Evolutionary conservation across 768 basidiomycete species (phyloP).

Genomic region (Boletus patriciae): DNA sequence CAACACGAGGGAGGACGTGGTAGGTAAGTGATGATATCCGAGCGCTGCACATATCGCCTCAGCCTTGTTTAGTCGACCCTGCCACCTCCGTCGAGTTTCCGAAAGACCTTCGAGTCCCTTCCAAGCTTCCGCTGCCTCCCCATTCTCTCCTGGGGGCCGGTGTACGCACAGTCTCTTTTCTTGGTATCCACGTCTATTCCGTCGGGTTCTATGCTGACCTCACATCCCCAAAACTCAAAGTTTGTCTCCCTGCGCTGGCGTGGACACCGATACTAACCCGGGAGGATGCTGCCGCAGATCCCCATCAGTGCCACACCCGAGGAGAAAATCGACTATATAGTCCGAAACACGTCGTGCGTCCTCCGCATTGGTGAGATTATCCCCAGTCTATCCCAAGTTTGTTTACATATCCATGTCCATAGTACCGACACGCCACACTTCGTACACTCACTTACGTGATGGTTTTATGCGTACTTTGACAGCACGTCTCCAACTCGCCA

Average conservation of each 20-base stretch:
- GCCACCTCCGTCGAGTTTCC: constrained; percentile 77
- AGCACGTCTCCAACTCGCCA: constrained; percentile 52
- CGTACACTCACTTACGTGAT: constrained; percentile 77
- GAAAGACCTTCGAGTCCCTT: constrained; percentile 58
- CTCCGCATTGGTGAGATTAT: constrained; percentile 65
- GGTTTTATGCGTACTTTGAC: constrained; percentile 78
- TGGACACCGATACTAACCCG: background rate
- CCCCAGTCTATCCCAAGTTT: background rate
- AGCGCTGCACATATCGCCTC: background rate
- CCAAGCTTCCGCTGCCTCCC: constrained; percentile 58
- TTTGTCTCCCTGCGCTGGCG: constrained; percentile 26
- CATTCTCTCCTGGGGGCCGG: constrained; percentile 81
- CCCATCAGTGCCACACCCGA: constrained; percentile 55
- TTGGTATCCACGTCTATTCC: constrained; percentile 85
- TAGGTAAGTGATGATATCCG: constrained; percentile 13
- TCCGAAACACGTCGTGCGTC: constrained; percentile 66
- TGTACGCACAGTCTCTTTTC: constrained; percentile 85
- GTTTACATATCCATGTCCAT: background rate
- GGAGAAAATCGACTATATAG: constrained; percentile 68
- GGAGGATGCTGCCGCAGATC: constrained; percentile 41
- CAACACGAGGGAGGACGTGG: constrained; percentile 14
- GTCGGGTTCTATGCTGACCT: constrained; percentile 90
- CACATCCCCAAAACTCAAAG: constrained; percentile 58
- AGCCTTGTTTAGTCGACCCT: constrained; percentile 54
- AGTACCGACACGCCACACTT: constrained; percentile 83